These are phyloP conservation scores for Hymenoscyphus infarciens DNA, from an alignment of 2,329 filamentous ascomycete species.

Conservation along the genomic window DNA sequence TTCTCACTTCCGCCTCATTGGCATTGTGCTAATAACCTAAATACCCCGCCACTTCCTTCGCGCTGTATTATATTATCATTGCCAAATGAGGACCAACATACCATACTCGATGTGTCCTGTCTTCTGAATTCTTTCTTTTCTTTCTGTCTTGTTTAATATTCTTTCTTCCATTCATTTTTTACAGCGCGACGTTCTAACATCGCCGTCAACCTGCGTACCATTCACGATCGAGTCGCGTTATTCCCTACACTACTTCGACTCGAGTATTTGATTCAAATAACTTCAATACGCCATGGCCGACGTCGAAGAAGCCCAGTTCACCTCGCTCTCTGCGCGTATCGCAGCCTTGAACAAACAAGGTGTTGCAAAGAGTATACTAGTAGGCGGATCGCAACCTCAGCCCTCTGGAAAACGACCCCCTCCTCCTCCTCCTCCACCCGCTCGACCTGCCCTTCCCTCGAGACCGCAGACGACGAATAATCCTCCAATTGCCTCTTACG, in stretches of 20 bases:
- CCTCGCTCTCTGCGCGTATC: conserved; percentile 58
- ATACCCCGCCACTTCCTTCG: conserved; percentile 12
- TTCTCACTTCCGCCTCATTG: neutral
- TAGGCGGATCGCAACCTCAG: conserved; percentile 4
- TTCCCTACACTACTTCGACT: neutral
- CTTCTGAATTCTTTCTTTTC: neutral
- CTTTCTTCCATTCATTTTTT: neutral
- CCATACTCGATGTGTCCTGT: neutral
- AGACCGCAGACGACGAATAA: conserved; percentile 39
- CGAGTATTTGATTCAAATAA: neutral
- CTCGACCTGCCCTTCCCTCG: conserved; percentile 37
- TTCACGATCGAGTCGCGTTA: neutral
- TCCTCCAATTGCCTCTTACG: conserved; percentile 33
- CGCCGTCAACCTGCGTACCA: neutral
- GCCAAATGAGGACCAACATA: neutral
- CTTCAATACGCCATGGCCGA: conserved; percentile 50
- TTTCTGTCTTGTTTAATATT: neutral
- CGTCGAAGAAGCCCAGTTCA: conserved; percentile 59
- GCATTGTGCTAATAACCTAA: neutral
- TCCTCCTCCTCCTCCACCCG: conserved; percentile 43
- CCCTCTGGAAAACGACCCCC: conserved; percentile 52
- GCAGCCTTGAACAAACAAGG: conserved; percentile 53
- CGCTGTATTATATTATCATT: conserved; percentile 1
- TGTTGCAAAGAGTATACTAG: conserved; percentile 22
- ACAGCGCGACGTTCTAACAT: neutral